Percentiles rank a stretch among this genome's conserved stretches.
These are phyloP conservation scores for Ophiosphaerella herpotricha DNA, from an alignment of 2,329 filamentous ascomycete genomes.

Conservation along the genomic window DNA sequence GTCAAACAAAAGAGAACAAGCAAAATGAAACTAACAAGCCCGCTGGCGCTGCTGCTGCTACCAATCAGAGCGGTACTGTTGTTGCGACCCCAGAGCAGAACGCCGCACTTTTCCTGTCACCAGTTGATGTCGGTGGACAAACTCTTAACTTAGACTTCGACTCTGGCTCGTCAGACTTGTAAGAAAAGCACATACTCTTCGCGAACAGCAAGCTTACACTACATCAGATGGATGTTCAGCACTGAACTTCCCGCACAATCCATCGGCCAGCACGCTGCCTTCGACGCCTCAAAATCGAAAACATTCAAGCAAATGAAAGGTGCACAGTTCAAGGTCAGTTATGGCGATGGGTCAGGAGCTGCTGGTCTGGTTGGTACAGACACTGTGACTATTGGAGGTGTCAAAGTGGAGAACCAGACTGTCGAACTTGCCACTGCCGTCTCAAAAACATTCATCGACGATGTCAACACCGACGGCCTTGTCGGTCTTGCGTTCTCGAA, in stretches of 20 bases:
- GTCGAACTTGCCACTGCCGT: conserved; percentile 68
- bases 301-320: conserved; percentile 57
- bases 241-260: conserved; percentile 56
- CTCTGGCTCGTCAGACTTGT: conserved; percentile 75
- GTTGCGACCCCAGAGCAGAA: conserved; percentile 67
- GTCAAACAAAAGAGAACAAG: conserved; percentile 16
- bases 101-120: conserved; percentile 72
- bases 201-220: conserved; percentile 12
- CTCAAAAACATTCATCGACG: conserved; percentile 61
- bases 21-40: conserved; percentile 6
- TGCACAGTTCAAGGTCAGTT: conserved; percentile 66
- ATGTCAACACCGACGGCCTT: conserved; percentile 69
- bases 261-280: conserved; percentile 60
- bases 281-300: conserved; percentile 57
- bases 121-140: conserved; percentile 72
- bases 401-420: conserved; percentile 64
- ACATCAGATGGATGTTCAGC: conserved; percentile 69
- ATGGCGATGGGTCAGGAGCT: conserved; percentile 69
- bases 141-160: conserved; percentile 73
- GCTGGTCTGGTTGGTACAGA: conserved; percentile 70
- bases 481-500: conserved; percentile 69
- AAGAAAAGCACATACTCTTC: conserved; percentile 30
- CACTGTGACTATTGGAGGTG: conserved; percentile 68
- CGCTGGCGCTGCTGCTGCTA: conserved; percentile 29
- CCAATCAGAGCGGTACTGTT: conserved; percentile 60